Percentiles rank a stretch among this genome's conserved stretches.
These are phyloP conservation scores for Brassica juncea DNA, from an alignment of 345 rosid species.

Conservation along the genomic window DNA sequence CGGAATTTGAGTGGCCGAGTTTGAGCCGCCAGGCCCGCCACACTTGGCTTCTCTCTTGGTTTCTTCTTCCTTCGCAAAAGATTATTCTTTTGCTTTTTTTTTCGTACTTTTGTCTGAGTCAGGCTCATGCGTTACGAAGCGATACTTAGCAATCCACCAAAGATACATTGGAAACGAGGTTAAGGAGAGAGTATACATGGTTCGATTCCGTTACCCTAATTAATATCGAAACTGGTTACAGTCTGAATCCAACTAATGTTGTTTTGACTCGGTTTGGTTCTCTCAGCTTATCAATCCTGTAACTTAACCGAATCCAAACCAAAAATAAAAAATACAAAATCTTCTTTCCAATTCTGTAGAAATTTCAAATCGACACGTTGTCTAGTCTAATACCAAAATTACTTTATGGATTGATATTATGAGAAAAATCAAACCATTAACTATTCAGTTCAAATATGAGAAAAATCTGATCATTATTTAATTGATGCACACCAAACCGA, in stretches of 20 bases:
- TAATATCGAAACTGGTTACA: background rate
- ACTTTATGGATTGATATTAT: background rate
- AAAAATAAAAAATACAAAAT: background rate
- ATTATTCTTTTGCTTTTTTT: background rate
- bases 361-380: background rate
- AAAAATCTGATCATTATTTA: background rate
- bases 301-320: background rate
- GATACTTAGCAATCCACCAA: conserved; percentile 3
- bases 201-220: background rate
- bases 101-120: conserved; percentile 1
- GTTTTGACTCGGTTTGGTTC: conserved; percentile 8
- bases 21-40: conserved; percentile 41
- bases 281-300: background rate
- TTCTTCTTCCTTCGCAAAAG: background rate
- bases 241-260: background rate
- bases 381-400: background rate
- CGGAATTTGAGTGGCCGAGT: background rate
- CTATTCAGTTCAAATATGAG: background rate
- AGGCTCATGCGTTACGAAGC: conserved; percentile 15
- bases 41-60: conserved; percentile 12
- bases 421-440: background rate
- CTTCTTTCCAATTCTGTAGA: background rate
- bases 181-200: background rate
- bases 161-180: background rate
- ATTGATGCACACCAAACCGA: background rate